A percentile compares a stretch with the other conserved stretches of the same genome.
Conservation (phyloP, 1,284 basidiomycete species). For the Boletus holoroseus region DNA sequence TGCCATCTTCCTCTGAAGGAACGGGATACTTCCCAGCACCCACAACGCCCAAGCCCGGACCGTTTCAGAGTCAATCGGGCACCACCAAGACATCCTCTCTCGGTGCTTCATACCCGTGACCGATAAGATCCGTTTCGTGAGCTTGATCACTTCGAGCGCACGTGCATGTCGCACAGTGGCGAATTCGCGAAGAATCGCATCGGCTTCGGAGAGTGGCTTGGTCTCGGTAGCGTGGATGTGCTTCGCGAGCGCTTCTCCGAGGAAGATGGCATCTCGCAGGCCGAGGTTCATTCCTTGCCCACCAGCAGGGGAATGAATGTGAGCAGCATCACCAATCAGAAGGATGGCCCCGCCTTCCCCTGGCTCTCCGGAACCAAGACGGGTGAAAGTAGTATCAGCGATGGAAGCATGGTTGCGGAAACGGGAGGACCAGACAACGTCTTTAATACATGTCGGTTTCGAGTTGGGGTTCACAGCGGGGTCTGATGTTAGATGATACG, state of each 20-base stretch:
- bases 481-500: constrained; percentile 18
- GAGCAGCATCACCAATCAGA: constrained; percentile 42
- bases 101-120: constrained; percentile 16
- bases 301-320: constrained; percentile 43
- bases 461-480: constrained; percentile 20
- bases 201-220: constrained; percentile 4
- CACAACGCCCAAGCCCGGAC: constrained; percentile 19
- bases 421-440: constrained; percentile 35
- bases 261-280: constrained; percentile 38
- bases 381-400: constrained; percentile 31
- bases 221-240: constrained; percentile 17
- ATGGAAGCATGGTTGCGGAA: constrained; percentile 37
- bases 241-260: constrained; percentile 26
- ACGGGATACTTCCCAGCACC: constrained; percentile 11
- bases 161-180: constrained; percentile 13
- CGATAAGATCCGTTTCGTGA: constrained; percentile 20
- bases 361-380: constrained; percentile 14
- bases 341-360: constrained; percentile 21
- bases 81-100: constrained; percentile 17
- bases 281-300: constrained; percentile 48
- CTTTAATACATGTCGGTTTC: constrained; percentile 19
- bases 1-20: constrained; percentile 16
- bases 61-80: constrained; percentile 16
- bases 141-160: constrained; percentile 22
- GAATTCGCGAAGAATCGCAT: constrained; percentile 19